Conservation (phyloP, 176 grass and related monocot species). For the Coix lacrymajobi region DNA sequence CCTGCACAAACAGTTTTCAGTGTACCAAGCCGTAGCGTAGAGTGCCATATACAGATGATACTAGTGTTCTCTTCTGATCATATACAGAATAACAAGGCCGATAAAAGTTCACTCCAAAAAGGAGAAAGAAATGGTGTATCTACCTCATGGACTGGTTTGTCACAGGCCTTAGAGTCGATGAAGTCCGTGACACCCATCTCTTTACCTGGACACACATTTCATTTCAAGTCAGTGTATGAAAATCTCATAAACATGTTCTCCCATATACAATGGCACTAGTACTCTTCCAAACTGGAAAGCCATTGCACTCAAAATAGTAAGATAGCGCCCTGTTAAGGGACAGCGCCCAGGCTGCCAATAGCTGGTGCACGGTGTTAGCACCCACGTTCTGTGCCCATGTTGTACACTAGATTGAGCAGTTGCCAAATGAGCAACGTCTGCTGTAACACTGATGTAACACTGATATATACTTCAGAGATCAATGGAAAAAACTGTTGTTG, state of each 20-base stretch:
- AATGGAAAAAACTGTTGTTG: too few species aligned
- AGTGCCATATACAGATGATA: not conserved
- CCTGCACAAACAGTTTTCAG: not conserved
- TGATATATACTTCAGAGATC: too few species aligned
- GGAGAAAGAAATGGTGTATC: not conserved
- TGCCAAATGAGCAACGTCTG: too few species aligned
- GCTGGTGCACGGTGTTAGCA: too few species aligned
- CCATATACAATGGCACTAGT: not conserved
- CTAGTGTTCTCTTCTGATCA: not conserved
- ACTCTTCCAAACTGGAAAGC: not conserved
- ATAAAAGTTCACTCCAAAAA: not conserved
- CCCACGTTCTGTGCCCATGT: too few species aligned
- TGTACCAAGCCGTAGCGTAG: not conserved
- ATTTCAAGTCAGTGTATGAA: not conserved
- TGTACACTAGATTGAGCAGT: too few species aligned
- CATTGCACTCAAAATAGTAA: not conserved
- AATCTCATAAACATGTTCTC: not conserved
- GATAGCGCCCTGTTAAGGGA: too few species aligned
- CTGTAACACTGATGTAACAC: too few species aligned
- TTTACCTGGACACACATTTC: conserved; percentile 35
- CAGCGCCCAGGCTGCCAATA: too few species aligned
- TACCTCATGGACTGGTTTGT: conserved; percentile 65
- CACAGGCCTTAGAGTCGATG: conserved; percentile 42
- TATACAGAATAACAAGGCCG: not conserved
- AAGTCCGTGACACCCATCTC: conserved; percentile 88